Base-by-base conservation (phyloP, 2,329 filamentous ascomycete species). In the Monosporascus sp. region DNA sequence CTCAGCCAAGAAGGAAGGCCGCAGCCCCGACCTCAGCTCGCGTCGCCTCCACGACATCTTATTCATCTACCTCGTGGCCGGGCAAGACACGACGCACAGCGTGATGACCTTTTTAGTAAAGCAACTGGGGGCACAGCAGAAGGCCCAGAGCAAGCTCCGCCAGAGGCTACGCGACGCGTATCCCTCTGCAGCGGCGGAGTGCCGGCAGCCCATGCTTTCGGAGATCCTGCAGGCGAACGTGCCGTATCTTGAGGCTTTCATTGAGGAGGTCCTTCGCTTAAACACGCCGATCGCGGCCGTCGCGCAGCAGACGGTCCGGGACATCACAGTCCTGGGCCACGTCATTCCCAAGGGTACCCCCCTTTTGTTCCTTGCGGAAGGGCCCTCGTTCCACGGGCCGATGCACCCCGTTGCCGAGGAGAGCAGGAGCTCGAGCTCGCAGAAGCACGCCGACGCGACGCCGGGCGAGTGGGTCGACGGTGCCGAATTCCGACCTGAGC, bases 241-340 rank as follows among this genome's bases (percentile, higher is more conserved):
- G 0, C 65, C 67, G 2, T 71, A 69, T 38, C 60, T 70, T 8
- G 67, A 70, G 20, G 68, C 68, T 5, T 44, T 64, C 3, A 54
- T 69, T 2, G 65, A 69, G 46, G 68, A 73, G 56, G 60, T 64
- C 6, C 54, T 69, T 9, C 68, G 70, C 2, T 57, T 61, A 20
- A 53, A 58, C 6, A 52, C 55, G 19, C 60, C 63, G 4, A 55
- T 63, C 16, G 48, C 61, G 44, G 52, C 62, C 48, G 60, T 64
- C 5, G 53, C 54, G 2, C 66, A 66, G 7, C 44, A 58, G 22
- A 58, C 68, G 7, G 52, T 56, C n/a, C 46, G 57, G 22, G 66
- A 70, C 46, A 64, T 60, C 2, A 53, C 51, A 3, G 52, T 69
- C 3, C 59, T 68, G 5, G 65, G 66, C n/a, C 52, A 43, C 22